phyloP scores from a whole-genome alignment of 2,329 filamentous ascomycete species.

The Fonsecaea nubica region DNA sequence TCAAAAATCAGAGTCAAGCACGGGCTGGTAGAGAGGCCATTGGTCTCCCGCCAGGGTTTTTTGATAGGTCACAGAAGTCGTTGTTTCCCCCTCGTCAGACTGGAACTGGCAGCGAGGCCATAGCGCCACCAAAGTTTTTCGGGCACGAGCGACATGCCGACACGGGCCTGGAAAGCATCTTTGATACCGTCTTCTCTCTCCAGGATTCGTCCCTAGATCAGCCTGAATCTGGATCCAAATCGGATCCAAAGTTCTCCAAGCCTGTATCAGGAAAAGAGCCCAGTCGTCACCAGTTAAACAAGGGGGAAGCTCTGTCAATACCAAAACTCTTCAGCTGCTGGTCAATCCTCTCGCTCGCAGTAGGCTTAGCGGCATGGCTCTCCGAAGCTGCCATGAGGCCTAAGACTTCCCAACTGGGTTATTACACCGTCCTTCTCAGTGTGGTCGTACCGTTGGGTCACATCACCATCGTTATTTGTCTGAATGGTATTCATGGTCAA shows the following conservation, averaged over 20 bases:
- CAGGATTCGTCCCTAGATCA: conserved; percentile 23
- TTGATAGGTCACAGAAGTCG: conserved; percentile 48
- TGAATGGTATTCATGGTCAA: conserved; percentile 4
- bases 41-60: conserved; percentile 44
- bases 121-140: conserved; percentile 56
- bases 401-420: conserved; percentile 24
- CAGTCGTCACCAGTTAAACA: background rate
- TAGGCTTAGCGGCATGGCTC: conserved; percentile 30
- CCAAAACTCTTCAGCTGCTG: conserved; percentile 26
- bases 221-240: background rate
- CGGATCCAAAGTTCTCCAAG: background rate
- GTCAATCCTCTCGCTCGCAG: conserved; percentile 23
- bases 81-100: conserved; percentile 46
- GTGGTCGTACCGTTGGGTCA: conserved; percentile 29
- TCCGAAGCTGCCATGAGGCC: conserved; percentile 26
- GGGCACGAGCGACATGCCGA: conserved; percentile 50
- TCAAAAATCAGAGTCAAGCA: conserved; percentile 47
- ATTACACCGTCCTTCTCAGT: conserved; percentile 30
- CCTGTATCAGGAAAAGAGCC: background rate
- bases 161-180: conserved; percentile 56
- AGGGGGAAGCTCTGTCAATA: background rate
- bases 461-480: conserved; percentile 19
- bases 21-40: conserved; percentile 36
- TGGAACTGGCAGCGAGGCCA: conserved; percentile 41
- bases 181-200: conserved; percentile 53